Evolutionary conservation across 129 eudicot genomes (phyloP).

Genomic region (Saposhnikovia divaricata): DNA sequence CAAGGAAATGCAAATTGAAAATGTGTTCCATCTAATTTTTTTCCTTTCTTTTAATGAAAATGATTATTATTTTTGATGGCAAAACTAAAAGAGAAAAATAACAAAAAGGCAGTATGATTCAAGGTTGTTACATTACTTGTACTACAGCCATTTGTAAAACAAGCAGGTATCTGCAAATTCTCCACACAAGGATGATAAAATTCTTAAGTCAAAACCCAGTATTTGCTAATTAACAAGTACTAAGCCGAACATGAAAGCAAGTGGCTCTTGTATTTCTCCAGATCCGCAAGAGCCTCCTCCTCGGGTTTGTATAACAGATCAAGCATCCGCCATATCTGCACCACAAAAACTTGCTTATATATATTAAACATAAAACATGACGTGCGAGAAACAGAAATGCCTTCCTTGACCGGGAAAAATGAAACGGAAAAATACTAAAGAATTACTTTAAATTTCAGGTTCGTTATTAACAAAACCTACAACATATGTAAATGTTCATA

Average conservation of each 20-base stretch:
- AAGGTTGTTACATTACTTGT: background rate
- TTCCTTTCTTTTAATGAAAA: background rate
- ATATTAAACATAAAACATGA: background rate
- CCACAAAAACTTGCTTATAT: background rate
- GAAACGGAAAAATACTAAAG: background rate
- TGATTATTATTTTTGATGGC: background rate
- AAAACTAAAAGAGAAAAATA: background rate
- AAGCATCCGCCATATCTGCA: slow-evolving; percentile 94
- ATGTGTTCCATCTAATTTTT: background rate
- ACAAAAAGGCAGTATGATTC: background rate
- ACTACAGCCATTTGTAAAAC: background rate
- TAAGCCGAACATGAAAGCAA: slow-evolving; percentile 57
- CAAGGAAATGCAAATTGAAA: no score
- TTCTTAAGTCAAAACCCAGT: background rate
- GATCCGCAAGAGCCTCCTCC: slow-evolving; percentile 77
- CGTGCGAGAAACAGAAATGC: background rate
- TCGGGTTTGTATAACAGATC: slow-evolving; percentile 77
- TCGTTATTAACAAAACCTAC: background rate
- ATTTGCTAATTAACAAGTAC: background rate
- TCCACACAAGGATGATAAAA: background rate
- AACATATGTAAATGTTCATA: background rate
- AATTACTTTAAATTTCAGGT: background rate
- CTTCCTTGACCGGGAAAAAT: background rate
- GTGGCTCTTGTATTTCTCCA: slow-evolving; percentile 70
- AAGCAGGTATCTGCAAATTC: background rate